Conservation (phyloP, 306 rosid species). For the Ceratonia siliqua region DNA sequence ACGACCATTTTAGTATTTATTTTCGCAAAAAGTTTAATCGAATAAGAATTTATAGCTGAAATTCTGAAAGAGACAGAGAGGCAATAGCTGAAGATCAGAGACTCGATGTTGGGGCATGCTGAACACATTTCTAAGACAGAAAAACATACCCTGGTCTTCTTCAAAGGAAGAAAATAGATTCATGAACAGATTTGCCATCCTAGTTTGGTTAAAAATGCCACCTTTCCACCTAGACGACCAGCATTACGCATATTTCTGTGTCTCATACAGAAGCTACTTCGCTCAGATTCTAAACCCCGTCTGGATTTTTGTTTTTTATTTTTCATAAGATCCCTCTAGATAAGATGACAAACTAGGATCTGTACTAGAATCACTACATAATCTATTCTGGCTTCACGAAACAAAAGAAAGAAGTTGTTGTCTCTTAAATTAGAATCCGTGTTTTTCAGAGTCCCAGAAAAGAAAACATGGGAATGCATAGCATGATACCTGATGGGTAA, state of each 20-base stretch:
- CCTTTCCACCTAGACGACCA: background rate
- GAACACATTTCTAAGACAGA: too few species aligned
- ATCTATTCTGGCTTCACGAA: background rate
- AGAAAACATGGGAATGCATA: too few species aligned
- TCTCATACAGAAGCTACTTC: background rate
- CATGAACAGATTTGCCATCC: background rate
- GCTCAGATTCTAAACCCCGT: background rate
- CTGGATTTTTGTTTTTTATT: background rate
- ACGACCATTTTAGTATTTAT: background rate
- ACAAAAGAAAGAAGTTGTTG: background rate
- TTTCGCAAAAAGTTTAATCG: background rate
- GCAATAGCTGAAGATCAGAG: background rate
- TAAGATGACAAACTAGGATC: background rate
- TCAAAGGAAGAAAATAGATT: background rate
- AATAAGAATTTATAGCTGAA: background rate
- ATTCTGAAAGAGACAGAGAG: background rate
- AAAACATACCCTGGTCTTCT: too few species aligned
- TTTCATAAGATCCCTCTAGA: background rate
- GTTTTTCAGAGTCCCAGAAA: background rate
- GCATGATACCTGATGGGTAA: conserved; percentile 62
- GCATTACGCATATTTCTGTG: background rate
- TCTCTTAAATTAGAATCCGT: background rate
- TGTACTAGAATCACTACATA: background rate
- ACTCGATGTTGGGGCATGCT: background rate
- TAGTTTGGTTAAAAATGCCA: background rate